phyloP scores from a whole-genome alignment of 2,329 filamentous ascomycete genomes.

The Grosmannia clavigera region DNA sequence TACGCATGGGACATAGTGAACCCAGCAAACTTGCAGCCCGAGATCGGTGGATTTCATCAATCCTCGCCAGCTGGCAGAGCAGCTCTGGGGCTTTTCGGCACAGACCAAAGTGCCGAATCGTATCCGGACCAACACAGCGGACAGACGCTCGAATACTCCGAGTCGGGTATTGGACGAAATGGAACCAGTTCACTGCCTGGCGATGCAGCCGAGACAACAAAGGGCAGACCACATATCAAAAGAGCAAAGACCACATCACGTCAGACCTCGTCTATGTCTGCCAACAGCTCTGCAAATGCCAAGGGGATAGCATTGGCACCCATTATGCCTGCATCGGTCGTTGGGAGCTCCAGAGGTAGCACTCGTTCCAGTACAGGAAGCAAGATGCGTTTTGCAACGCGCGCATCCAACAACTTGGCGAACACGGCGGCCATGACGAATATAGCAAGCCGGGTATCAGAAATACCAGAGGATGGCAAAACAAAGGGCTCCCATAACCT shows the following conservation, averaged over 20 bases:
- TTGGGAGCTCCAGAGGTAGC: neutral
- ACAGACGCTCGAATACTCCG: neutral
- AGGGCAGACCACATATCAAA: neutral
- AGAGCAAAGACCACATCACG: neutral
- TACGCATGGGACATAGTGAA: neutral
- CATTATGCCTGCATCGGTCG: neutral
- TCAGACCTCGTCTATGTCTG: neutral
- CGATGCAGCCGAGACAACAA: neutral
- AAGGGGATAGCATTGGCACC: neutral
- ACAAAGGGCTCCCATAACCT: conserved; percentile 9
- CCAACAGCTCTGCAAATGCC: neutral
- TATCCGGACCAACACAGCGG: neutral
- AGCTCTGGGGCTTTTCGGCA: neutral
- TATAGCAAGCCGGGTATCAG: conserved; percentile 15
- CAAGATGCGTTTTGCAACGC: conserved; percentile 19
- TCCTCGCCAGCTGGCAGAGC: neutral
- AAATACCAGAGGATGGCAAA: conserved; percentile 11
- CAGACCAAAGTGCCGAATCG: neutral
- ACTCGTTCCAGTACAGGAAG: neutral
- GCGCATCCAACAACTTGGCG: conserved; percentile 14
- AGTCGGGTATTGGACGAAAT: neutral
- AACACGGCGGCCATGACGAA: conserved; percentile 14
- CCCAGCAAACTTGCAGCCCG: neutral
- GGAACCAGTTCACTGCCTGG: neutral
- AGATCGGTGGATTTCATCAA: neutral